Evolutionary conservation across 345 rosid species (phyloP), one percentile per base, ranked within the genome.

Genomic region (Firmiana major): DNA sequence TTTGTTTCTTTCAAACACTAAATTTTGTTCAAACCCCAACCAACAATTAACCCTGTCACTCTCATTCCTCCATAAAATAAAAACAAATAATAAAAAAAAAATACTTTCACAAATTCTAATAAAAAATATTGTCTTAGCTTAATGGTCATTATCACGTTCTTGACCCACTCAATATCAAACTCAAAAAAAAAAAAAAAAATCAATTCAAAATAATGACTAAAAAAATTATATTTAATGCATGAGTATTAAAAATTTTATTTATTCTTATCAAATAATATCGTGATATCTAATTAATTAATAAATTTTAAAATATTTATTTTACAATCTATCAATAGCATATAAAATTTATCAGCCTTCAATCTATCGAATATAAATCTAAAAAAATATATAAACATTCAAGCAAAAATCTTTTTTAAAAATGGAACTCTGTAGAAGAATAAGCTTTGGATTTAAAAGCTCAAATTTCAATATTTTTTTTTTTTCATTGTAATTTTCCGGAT

Each of bases 381-480:
- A 46, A 6, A 4, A 19, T 17, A 0, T 28, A 31, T 40, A 38
- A 57, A 16, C 59, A 12, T 26, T 36, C 54, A 68, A 4, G 16
- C 57, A 26, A 12, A 65, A 51, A 31, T 31, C 34, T 15, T 16
- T 4, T 15, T 16, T 16, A 22, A 0, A 26, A 38, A 42, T 55
- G 64, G 42, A 62, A 40, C 26, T 9, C 19, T 3, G 26, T 48
- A 38, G 38, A 38, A 64, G 38, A 48, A 45, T 16, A 69, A 71
- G 72, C 51, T 28, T 22, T 78, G 22, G 54, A 45, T 75, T 55
- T 15, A 60, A 68, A 40, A 48, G 53, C 79, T 62, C 53, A 42
- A 70, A n/a, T 48, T 48, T 48, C 53, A 13, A n/a, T n/a, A n/a
- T 46, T 46, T 46, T 75, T 38, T 19, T 22, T 16, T n/a, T n/a